Percentiles rank a stretch among this genome's conserved stretches.
phyloP scores from a whole-genome alignment of 2,329 filamentous ascomycete species.

The Neonectria faginata region DNA sequence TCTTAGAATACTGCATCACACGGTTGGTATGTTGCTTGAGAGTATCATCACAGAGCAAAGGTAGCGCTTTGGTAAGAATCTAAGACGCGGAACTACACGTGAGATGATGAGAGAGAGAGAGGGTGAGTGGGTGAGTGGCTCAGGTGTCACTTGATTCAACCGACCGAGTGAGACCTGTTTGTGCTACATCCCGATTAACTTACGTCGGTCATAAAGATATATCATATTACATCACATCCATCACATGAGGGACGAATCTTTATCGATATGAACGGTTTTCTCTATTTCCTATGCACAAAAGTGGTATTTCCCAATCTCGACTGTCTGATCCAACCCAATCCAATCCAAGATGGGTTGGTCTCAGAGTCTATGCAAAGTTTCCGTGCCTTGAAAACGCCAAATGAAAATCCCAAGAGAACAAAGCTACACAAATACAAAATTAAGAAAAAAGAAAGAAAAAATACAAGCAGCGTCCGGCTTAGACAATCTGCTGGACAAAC shows the following conservation, averaged over 20 bases:
- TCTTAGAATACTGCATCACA: background rate
- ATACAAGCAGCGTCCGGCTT: background rate
- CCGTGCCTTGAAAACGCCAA: conserved; percentile 10
- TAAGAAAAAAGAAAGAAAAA: background rate
- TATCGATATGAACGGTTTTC: background rate
- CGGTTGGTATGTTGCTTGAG: background rate
- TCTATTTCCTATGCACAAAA: conserved; percentile 6
- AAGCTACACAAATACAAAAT: conserved; percentile 8
- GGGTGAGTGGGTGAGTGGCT: background rate
- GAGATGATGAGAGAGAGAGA: background rate
- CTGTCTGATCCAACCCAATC: background rate
- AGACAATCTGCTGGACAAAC: conserved; percentile 49
- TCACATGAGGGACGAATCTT: background rate
- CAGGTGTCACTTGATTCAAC: background rate
- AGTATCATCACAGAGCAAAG: background rate
- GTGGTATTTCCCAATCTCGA: conserved; percentile 10
- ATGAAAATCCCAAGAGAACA: background rate
- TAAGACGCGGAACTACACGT: background rate
- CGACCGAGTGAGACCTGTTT: background rate
- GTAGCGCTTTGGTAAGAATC: background rate
- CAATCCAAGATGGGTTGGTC: background rate
- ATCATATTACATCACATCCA: background rate
- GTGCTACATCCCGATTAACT: background rate
- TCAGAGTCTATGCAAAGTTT: conserved; percentile 7
- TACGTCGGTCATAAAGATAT: background rate